Evolutionary conservation across 805 yeast species (phyloP), one percentile per base, ranked within the genome.

Genomic region (Yamadazyma sp.): DNA sequence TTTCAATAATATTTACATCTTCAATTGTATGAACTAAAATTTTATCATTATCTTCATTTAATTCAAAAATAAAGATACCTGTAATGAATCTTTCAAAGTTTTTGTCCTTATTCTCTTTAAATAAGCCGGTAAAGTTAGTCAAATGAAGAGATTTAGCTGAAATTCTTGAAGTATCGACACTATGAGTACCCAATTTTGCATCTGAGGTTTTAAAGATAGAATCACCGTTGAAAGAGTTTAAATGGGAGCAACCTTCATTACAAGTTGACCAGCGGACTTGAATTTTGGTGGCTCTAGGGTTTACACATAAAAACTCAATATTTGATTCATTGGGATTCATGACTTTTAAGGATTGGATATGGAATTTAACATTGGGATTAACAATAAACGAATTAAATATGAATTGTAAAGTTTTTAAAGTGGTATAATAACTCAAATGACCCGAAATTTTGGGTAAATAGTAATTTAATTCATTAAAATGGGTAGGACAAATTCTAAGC

Each of bases 31-130:
- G 86, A 4, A 78, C 85, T 5, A 65, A 30, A 22, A 83, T 74
- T 40, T 64, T 53, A 38, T 74, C 70, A 50, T 80, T 78, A n/a
- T 62, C 59, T 16, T 68, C 69, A 47, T 70, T 76, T 38, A 83
- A 62, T 49, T 82, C 89, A 50, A 82, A 82, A 6, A 80, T 66
- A 48, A 82, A 82, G 3, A 78, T 53, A 1, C 89, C 91, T 35
- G 62, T 58, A 4, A 67, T 52, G 3, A 70, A 58, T 27, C 78
- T 44, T 40, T 74, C 73, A 23, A 65, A 43, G 26, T 53, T 52
- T 27, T 49, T 46, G 13, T 28, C 18, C 15, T 40, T 42, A 7
- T 27, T 23, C 33, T 50, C 56, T 33, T 51, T 52, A 12, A 52
- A 53, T 35, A 67, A 47, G 7, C 67, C 68, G 7, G 65, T 58